Evolutionary conservation across 1,139 yeast species (phyloP).

Genomic region (Debaryomyces fabryi): DNA sequence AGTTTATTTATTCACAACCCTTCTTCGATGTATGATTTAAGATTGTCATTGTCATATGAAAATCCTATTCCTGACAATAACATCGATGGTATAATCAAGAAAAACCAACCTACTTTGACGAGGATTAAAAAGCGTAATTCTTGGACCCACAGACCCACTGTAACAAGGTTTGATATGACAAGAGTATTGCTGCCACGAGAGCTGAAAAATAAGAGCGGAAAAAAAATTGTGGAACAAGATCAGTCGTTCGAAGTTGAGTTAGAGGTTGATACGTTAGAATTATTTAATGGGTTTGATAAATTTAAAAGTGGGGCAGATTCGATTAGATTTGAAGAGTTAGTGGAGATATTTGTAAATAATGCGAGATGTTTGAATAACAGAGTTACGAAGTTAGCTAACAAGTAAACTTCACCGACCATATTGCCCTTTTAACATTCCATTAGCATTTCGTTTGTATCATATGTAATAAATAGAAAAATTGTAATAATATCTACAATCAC

Average conservation of each 20-base stretch:
- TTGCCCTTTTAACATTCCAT: neutral
- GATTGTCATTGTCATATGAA: conserved; percentile 78
- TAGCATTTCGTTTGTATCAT: conserved; percentile 4
- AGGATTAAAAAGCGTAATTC: conserved; percentile 68
- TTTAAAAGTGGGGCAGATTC: conserved; percentile 53
- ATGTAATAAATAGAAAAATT: conserved; percentile 2
- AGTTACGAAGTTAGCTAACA: conserved; percentile 46
- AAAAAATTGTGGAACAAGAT: conserved; percentile 43
- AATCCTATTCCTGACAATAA: conserved; percentile 65
- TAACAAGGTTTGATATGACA: conserved; percentile 72
- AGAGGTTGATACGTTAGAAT: conserved; percentile 69
- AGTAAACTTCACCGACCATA: conserved; percentile 6
- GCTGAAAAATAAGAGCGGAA: conserved; percentile 45
- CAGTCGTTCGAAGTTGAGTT: conserved; percentile 62
- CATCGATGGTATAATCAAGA: conserved; percentile 38
- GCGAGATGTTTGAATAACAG: conserved; percentile 56
- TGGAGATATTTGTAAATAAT: conserved; percentile 72
- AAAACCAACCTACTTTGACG: conserved; percentile 50
- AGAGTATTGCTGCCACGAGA: conserved; percentile 55
- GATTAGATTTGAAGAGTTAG: conserved; percentile 66
- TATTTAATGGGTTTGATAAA: conserved; percentile 63
- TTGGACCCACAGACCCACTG: conserved; percentile 67
- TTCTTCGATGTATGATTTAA: conserved; percentile 72
- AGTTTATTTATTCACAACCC: conserved; percentile 77
- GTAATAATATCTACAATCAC: conserved; percentile 1